Evolutionary conservation across 805 yeast genomes (phyloP), one percentile per base, ranked within the genome.

Genomic region (Kuraishia floccosa): DNA sequence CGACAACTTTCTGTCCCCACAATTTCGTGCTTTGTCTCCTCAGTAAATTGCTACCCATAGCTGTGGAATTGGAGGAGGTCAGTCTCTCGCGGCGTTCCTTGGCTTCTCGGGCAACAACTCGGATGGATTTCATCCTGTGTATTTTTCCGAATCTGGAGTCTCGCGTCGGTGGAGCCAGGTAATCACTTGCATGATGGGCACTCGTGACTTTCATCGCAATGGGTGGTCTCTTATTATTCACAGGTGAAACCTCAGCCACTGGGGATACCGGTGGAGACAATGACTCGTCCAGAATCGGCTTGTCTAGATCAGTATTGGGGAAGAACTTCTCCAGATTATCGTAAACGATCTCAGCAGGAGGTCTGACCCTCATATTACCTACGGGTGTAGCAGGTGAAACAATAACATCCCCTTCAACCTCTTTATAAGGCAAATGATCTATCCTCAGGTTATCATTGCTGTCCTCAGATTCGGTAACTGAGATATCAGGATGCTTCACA

Each of bases 1-100:
- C 98, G 20, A 86, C 78, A 11, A 85, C 93, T 39, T 71, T 78
- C 38, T 84, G 86, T 14, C 98, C 99, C 99, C 99, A 91, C 79
- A 91, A 72, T 56, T 91, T 93, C 1, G 99, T 91, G 46, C 91
- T 84, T 33, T 66, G 68, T 34, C 97, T 63, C 39, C 85, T 64
- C 22, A 89, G 50, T 6, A 76, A 51, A 39, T 39, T 42, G 36
- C 46, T 40, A 1, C 41, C 23, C 19, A 39, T 32, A 36, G 30
- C 38, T 7, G 35, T 36, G 14, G 33, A 34, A 16, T 39, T 6
- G 2, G 39, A 20, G n/a, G 31, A 23, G 4, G 54, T 40, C 24
- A 48, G 49, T 31, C 60, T 52, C 31, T 65, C 67, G 20, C 80
- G 60, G 4, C 75, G 72, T 41, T 75, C 75, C 36, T 70, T 63